Conservation (phyloP, 2,329 filamentous ascomycete genomes). For the Penicillium sp. region DNA sequence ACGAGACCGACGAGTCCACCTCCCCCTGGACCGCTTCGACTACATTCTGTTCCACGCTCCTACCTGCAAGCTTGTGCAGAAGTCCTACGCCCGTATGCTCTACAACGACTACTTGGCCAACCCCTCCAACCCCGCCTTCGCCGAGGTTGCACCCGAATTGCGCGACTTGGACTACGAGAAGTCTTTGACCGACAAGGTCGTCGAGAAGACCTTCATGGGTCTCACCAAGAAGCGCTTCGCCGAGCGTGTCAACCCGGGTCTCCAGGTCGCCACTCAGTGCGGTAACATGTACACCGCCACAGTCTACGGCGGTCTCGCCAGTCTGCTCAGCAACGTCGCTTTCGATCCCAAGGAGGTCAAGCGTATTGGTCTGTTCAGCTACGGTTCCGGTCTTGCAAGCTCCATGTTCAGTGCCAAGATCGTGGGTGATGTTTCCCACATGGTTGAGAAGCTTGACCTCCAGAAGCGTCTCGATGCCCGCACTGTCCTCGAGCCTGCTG, state of each 20-base stretch:
- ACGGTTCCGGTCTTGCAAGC: conserved; percentile 71
- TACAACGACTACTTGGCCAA: conserved; percentile 81
- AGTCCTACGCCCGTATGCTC: conserved; percentile 76
- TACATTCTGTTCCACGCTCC: conserved; percentile 79
- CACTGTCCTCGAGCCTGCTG: conserved; percentile 63
- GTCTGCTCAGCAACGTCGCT: conserved; percentile 61
- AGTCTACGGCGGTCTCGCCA: conserved; percentile 55
- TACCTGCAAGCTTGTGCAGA: conserved; percentile 81
- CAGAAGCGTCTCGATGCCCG: conserved; percentile 64
- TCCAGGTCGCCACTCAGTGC: conserved; percentile 73
- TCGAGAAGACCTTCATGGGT: conserved; percentile 83
- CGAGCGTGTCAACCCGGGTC: conserved; percentile 69
- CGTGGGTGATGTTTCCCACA: conserved; percentile 64
- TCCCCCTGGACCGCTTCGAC: conserved; percentile 74
- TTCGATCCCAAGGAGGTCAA: conserved; percentile 64
- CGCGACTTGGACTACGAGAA: conserved; percentile 74
- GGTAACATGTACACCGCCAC: conserved; percentile 62
- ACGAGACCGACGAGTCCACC: conserved; percentile 52
- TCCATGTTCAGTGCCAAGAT: conserved; percentile 66
- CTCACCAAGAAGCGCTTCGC: conserved; percentile 80
- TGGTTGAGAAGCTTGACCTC: conserved; percentile 66
- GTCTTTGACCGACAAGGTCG: conserved; percentile 73
- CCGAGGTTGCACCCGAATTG: conserved; percentile 70
- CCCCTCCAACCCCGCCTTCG: conserved; percentile 63
- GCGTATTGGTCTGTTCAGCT: conserved; percentile 72